Percentiles rank a stretch among this genome's conserved stretches.
Conservation (phyloP, 441 rosid species). For the Flueggea neowawraea region DNA sequence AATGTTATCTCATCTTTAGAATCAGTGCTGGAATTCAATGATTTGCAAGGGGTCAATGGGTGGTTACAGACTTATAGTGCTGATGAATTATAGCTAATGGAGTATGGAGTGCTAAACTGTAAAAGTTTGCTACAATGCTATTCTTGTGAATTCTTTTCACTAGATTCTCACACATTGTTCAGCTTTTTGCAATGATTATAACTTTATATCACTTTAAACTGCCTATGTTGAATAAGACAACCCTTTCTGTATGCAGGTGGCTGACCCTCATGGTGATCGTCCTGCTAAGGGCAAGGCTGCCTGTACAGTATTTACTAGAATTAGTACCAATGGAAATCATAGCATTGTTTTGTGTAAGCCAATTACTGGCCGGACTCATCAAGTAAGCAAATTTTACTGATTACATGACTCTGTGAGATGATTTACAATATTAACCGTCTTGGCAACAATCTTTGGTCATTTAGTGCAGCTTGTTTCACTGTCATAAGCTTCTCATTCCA, state of each 20-base stretch:
- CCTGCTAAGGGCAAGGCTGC: conserved; percentile 72
- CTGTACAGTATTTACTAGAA: conserved; percentile 78
- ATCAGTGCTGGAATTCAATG: too few relatives aligned
- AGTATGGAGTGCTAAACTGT: too few relatives aligned
- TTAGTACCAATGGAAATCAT: conserved; percentile 67
- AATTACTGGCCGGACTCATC: conserved; percentile 92
- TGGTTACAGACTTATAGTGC: too few relatives aligned
- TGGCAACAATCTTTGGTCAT: neutral
- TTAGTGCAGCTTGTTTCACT: too few relatives aligned
- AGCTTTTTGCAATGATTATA: too few relatives aligned
- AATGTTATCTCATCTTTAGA: too few relatives aligned
- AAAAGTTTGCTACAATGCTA: too few relatives aligned
- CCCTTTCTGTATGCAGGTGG: conserved; percentile 38
- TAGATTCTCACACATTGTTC: too few relatives aligned
- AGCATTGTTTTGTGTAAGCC: conserved; percentile 92
- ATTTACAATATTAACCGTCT: neutral
- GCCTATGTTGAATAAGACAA: conserved; percentile 8
- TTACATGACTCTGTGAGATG: neutral
- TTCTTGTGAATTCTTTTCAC: too few relatives aligned
- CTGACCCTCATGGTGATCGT: conserved; percentile 31
- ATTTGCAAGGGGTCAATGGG: too few relatives aligned
- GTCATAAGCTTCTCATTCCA: too few relatives aligned
- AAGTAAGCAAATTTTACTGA: conserved; percentile 46
- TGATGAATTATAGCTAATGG: too few relatives aligned
- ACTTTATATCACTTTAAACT: neutral